Evolutionary conservation across 805 yeast species (phyloP).

Genomic region (Candida quercuum): DNA sequence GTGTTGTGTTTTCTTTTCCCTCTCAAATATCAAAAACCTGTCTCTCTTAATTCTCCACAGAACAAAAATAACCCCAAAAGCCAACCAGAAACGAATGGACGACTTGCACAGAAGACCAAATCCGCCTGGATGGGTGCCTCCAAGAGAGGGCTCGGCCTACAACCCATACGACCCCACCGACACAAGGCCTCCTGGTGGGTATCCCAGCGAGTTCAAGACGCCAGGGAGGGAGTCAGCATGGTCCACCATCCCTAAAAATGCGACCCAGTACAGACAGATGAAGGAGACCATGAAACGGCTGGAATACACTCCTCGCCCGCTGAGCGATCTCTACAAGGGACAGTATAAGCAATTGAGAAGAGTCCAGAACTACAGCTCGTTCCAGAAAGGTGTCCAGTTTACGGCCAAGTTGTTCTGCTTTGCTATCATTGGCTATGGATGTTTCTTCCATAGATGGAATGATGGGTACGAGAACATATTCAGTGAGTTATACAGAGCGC

Average conservation of each 20-base stretch:
- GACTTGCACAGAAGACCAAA: slow-evolving; percentile 58
- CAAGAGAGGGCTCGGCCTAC: slow-evolving; percentile 37
- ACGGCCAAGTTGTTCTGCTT: slow-evolving; percentile 47
- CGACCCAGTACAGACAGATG: slow-evolving; percentile 62
- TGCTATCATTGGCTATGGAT: slow-evolving; percentile 48
- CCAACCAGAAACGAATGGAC: slow-evolving; percentile 8
- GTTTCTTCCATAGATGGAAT: slow-evolving; percentile 80
- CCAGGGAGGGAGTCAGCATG: slow-evolving; percentile 58
- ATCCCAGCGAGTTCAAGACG: slow-evolving; percentile 72
- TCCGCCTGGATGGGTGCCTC: slow-evolving; percentile 77
- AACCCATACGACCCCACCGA: slow-evolving; percentile 82
- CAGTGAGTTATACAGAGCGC: slow-evolving; percentile 58
- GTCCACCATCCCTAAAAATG: slow-evolving; percentile 55
- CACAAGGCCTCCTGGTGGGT: slow-evolving; percentile 74
- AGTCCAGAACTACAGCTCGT: slow-evolving; percentile 45
- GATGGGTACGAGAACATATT: slow-evolving; percentile 76
- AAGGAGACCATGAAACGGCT: slow-evolving; percentile 69
- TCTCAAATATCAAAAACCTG: too few species aligned
- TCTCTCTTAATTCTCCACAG: too few species aligned
- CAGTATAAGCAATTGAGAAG: slow-evolving; percentile 66
- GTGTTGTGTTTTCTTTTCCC: too few species aligned
- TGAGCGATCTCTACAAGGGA: slow-evolving; percentile 70
- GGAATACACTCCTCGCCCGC: slow-evolving; percentile 75
- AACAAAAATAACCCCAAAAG: too few species aligned
- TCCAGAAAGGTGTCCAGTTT: slow-evolving; percentile 55